Evolutionary conservation across 1,284 basidiomycete genomes (phyloP).

Genomic region (Leccinum angustisporum): DNA sequence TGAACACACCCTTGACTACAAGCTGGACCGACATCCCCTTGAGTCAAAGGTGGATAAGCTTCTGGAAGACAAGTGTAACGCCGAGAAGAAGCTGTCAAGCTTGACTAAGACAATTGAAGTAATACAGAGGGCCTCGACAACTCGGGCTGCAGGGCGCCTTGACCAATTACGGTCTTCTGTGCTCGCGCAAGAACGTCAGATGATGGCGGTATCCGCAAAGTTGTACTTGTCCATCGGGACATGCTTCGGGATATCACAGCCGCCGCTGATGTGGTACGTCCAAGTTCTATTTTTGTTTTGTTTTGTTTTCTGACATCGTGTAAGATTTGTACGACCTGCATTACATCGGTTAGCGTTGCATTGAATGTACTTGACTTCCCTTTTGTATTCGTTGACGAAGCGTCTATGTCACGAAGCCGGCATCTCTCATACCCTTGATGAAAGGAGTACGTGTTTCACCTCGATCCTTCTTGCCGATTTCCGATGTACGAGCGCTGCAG

Average conservation of each 20-base stretch:
- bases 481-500: constrained; percentile 38
- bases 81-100: constrained; percentile 27
- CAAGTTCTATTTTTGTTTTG: background rate
- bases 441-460: constrained; percentile 67
- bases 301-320: constrained; percentile 11
- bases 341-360: constrained; percentile 62
- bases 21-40: constrained; percentile 65
- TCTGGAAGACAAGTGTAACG: too few relatives aligned
- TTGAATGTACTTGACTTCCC: constrained; percentile 82
- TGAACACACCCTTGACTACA: constrained; percentile 64
- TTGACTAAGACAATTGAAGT: constrained; percentile 30
- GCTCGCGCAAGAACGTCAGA: constrained; percentile 37
- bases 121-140: constrained; percentile 18
- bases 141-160: constrained; percentile 28
- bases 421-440: constrained; percentile 83
- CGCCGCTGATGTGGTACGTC: constrained; percentile 72
- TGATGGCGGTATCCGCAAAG: constrained; percentile 39
- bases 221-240: constrained; percentile 48
- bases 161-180: constrained; percentile 44
- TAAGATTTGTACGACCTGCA: constrained; percentile 83
- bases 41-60: constrained; percentile 32
- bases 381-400: constrained; percentile 92
- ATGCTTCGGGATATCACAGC: constrained; percentile 61
- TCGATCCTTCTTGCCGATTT: constrained; percentile 9
- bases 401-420: constrained; percentile 93